These are phyloP conservation scores for Cocos nucifera DNA, from an alignment of 176 grass and related monocot genomes.

Conservation along the genomic window DNA sequence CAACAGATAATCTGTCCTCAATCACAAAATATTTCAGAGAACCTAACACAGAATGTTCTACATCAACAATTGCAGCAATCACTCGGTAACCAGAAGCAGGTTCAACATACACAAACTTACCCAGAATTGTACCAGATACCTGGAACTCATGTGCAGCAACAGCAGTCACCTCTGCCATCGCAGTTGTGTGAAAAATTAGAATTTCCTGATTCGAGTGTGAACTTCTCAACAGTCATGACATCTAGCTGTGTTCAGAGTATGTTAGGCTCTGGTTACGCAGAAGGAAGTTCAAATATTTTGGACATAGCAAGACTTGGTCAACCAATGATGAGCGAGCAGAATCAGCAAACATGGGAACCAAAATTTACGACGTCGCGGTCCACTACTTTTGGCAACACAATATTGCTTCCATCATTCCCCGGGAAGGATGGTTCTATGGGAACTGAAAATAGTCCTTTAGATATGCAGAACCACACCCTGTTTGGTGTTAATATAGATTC, in stretches of 20 bases:
- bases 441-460: slow-evolving; percentile 42
- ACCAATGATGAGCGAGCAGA: slow-evolving; percentile 35
- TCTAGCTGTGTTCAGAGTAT: slow-evolving; percentile 56
- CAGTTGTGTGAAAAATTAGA: slow-evolving; percentile 80
- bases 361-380: slow-evolving; percentile 70
- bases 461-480: slow-evolving; percentile 54
- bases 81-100: slow-evolving; percentile 62
- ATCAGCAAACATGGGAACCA: slow-evolving; percentile 66
- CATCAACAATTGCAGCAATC: slow-evolving; percentile 44
- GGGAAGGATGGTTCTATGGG: slow-evolving; percentile 60
- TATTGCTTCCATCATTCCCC: slow-evolving; percentile 49
- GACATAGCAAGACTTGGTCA: slow-evolving; percentile 58
- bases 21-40: slow-evolving; percentile 37
- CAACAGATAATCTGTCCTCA: slow-evolving; percentile 61
- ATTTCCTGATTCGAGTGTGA: slow-evolving; percentile 54
- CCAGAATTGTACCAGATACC: slow-evolving; percentile 37
- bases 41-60: slow-evolving; percentile 18
- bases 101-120: slow-evolving; percentile 3
- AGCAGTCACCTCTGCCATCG: slow-evolving; percentile 42
- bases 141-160: slow-evolving; percentile 30
- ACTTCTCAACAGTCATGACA: slow-evolving; percentile 44
- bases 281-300: slow-evolving; percentile 48
- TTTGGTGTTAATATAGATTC: slow-evolving; percentile 62
- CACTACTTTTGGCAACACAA: slow-evolving; percentile 53
- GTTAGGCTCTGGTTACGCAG: slow-evolving; percentile 61